phyloP scores from a whole-genome alignment of 2,329 filamentous ascomycete species.

The Alternaria sp. region DNA sequence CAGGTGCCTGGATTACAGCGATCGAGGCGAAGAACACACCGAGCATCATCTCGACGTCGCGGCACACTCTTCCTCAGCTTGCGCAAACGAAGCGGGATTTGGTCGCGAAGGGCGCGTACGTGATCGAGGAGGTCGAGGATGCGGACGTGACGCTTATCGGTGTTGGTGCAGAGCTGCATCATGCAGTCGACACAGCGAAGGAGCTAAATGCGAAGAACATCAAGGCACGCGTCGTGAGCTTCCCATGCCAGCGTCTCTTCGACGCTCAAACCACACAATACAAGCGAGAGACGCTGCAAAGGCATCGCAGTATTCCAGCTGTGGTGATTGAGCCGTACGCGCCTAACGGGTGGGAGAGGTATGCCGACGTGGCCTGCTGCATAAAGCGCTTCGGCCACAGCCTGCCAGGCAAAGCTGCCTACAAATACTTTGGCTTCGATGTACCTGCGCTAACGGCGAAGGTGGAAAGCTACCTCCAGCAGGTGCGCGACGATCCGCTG shows the following conservation, averaged over 20 bases:
- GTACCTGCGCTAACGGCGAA: conserved; percentile 53
- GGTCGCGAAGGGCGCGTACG: conserved; percentile 58
- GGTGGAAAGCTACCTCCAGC: conserved; percentile 49
- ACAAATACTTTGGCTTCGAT: conserved; percentile 63
- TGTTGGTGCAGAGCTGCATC: conserved; percentile 59
- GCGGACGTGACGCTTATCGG: conserved; percentile 58
- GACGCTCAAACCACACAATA: conserved; percentile 59
- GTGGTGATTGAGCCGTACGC: conserved; percentile 70
- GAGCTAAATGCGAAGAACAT: conserved; percentile 53
- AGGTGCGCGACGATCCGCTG: conserved; percentile 49
- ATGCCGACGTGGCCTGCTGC: conserved; percentile 64
- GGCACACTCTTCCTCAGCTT: conserved; percentile 56
- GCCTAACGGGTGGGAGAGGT: conserved; percentile 67
- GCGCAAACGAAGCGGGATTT: conserved; percentile 50
- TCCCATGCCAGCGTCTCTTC: conserved; percentile 62
- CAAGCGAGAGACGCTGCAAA: conserved; percentile 57
- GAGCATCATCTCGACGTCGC: conserved; percentile 59
- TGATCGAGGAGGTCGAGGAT: conserved; percentile 52
- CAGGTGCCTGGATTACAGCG: conserved; percentile 62
- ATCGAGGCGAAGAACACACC: conserved; percentile 54
- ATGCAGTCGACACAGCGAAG: conserved; percentile 56
- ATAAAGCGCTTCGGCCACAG: conserved; percentile 66
- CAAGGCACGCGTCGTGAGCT: conserved; percentile 59
- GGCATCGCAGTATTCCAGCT: conserved; percentile 53
- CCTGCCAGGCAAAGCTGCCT: conserved; percentile 63